Base-by-base conservation (phyloP, 805 yeast genomes). In the Scheffersomyces lignosus region DNA sequence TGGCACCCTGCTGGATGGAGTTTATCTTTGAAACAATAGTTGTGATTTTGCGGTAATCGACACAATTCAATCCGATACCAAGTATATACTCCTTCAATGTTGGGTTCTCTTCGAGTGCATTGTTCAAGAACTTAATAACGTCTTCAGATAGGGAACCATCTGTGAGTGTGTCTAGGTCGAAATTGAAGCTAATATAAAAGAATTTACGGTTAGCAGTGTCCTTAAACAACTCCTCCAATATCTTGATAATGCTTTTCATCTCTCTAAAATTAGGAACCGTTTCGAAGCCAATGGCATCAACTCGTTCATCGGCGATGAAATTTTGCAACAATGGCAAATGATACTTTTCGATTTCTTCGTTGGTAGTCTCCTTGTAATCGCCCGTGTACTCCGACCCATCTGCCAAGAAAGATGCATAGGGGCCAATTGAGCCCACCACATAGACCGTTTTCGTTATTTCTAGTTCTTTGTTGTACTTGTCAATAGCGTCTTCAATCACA, bases 381-480 rank as follows among this genome's bases (percentile, higher is more conserved):
- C 95, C 95, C 3, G 81, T 77, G 48, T 81, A 87, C 50, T 87
- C 96, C 0, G 83, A 70, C 0, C 89, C 88, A 44, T 78, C 70
- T 18, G 83, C 78, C 25, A 83, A 52, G 45, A 62, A 78, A 0
- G 90, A 85, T 1, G 90, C 95, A 54, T 77, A 87, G 0, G 95
- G 87, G 0, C 95, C 96, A 25, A 85, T 59, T 5, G 86, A 77
- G 0, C 86, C 95, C 1, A 77, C 77, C 4, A 81, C 67, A 31
- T 38, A 49, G 6, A 52, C 44, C 13, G 47, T 38, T 15, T 41
- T 40, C 15, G 20, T 17, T 8, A 30, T 18, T 28, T 17, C 8
- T n/a, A 12, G 16, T 23, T 3, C 13, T 31, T 18, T 29, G 27
- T 23, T 20, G 35, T 33, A 25, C 13, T 33, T 8, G 27, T 17